These are phyloP conservation scores for Pseudogymnoascus sp. DNA, from an alignment of 2,329 filamentous ascomycete genomes.

Conservation along the genomic window DNA sequence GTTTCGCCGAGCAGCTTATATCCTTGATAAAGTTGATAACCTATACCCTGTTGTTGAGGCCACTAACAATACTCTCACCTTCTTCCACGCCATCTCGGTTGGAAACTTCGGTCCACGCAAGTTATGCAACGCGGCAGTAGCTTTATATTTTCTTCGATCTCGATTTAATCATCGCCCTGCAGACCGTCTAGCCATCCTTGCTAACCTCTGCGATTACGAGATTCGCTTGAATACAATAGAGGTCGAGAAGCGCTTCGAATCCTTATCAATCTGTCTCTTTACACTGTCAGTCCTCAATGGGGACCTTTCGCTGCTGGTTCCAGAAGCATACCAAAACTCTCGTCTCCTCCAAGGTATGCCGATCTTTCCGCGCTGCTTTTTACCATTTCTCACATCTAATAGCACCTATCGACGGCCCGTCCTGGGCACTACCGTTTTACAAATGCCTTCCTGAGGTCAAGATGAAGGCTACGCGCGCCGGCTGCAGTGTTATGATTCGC, in stretches of 20 bases:
- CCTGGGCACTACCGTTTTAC: too few species aligned
- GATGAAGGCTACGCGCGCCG: too few species aligned
- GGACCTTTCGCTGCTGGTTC: constrained; percentile 12
- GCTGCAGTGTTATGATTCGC: too few species aligned
- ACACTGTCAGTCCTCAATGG: constrained; percentile 14
- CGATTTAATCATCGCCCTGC: constrained; percentile 11
- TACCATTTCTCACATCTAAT: too few species aligned
- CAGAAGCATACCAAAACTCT: constrained; percentile 5
- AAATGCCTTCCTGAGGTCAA: too few species aligned
- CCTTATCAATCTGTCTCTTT: constrained; percentile 5
- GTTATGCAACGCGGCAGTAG: constrained; percentile 15
- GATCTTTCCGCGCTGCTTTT: too few species aligned
- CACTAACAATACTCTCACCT: not conserved
- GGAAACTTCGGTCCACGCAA: not conserved
- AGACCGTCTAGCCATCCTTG: constrained; percentile 16
- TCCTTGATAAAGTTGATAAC: too few species aligned
- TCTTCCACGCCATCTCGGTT: not conserved
- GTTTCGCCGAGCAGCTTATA: too few species aligned
- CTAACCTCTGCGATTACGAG: constrained; percentile 16
- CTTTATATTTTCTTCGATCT: constrained; percentile 11
- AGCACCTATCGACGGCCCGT: too few species aligned
- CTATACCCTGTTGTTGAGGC: not conserved
- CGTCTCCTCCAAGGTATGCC: too few species aligned
- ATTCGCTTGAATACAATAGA: constrained; percentile 12
- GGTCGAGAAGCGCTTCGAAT: constrained; percentile 7